phyloP scores from a whole-genome alignment of 192 early-diverging fungal genomes.

The Podochytrium sp. region DNA sequence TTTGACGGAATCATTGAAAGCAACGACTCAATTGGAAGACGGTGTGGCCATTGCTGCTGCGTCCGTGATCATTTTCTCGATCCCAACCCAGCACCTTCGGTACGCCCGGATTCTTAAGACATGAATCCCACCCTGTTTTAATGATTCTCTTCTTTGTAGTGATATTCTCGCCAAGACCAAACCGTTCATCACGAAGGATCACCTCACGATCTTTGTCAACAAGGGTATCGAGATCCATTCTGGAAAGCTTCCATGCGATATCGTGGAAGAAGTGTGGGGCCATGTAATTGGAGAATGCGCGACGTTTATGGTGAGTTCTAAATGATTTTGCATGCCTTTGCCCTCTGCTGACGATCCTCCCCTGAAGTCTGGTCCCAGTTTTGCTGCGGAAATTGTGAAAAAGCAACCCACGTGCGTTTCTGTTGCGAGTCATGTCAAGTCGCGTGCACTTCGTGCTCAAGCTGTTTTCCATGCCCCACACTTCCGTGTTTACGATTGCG shows the following conservation, averaged over 20 bases:
- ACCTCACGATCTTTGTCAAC: slow-evolving; percentile 59
- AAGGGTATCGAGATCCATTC: slow-evolving; percentile 57
- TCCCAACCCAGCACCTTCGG: slow-evolving; percentile 60
- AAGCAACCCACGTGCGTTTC: slow-evolving; percentile 53
- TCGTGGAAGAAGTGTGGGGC: slow-evolving; percentile 47
- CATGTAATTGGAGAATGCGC: slow-evolving; percentile 36
- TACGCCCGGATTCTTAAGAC: neutral
- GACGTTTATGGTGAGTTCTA: slow-evolving; percentile 37
- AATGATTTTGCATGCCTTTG: neutral
- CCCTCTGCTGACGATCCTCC: too few species aligned
- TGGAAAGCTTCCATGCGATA: slow-evolving; percentile 46
- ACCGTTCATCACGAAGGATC: slow-evolving; percentile 33
- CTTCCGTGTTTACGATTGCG: slow-evolving; percentile 53
- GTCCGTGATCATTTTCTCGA: slow-evolving; percentile 50
- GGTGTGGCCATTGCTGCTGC: slow-evolving; percentile 26
- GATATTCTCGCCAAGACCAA: slow-evolving; percentile 41
- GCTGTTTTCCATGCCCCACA: slow-evolving; percentile 54
- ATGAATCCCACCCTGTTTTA: neutral
- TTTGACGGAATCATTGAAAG: slow-evolving; percentile 36
- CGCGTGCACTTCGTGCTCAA: slow-evolving; percentile 46
- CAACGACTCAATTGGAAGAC: slow-evolving; percentile 36
- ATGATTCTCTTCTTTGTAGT: slow-evolving; percentile 29
- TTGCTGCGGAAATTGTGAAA: slow-evolving; percentile 52
- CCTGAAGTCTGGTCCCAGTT: slow-evolving; percentile 49
- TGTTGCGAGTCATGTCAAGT: slow-evolving; percentile 34